These are phyloP conservation scores for Bocquillonia castaneifolia DNA, from an alignment of 441 rosid species.

Conservation along the genomic window DNA sequence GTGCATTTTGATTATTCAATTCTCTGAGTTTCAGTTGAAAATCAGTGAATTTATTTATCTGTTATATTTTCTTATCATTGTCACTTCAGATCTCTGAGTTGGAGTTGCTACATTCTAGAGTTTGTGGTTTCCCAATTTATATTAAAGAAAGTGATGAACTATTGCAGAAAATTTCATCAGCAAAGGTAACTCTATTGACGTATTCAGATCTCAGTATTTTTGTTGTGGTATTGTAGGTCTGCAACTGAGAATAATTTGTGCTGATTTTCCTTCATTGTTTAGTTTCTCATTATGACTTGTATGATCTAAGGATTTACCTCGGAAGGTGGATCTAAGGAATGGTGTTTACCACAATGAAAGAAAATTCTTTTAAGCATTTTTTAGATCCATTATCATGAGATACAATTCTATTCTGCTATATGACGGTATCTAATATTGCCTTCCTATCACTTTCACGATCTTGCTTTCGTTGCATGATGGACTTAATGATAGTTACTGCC, in stretches of 20 bases:
- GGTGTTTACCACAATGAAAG: not conserved
- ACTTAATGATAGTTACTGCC: not conserved
- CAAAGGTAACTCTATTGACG: constrained; percentile 48
- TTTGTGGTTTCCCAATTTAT: constrained; percentile 49
- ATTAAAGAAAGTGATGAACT: constrained; percentile 48
- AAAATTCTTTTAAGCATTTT: not conserved
- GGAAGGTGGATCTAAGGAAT: not conserved
- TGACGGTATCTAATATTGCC: not conserved
- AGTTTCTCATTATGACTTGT: not conserved
- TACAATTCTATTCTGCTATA: not conserved
- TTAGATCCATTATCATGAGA: not conserved
- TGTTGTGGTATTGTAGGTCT: not conserved
- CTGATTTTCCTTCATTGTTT: not conserved
- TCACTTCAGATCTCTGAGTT: constrained; percentile 53
- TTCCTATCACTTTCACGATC: not conserved
- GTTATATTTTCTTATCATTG: constrained; percentile 10
- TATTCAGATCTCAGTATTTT: not conserved
- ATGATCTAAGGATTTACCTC: not conserved
- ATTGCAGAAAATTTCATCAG: constrained; percentile 51
- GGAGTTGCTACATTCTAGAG: constrained; percentile 59
- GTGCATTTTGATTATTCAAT: constrained; percentile 9
- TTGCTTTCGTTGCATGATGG: not conserved
- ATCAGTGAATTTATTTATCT: not conserved
- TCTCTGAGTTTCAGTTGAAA: constrained; percentile 11
- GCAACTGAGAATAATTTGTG: not conserved